Conservation (phyloP, 2,329 filamentous ascomycete species). For the Aureobasidium namibiae region DNA sequence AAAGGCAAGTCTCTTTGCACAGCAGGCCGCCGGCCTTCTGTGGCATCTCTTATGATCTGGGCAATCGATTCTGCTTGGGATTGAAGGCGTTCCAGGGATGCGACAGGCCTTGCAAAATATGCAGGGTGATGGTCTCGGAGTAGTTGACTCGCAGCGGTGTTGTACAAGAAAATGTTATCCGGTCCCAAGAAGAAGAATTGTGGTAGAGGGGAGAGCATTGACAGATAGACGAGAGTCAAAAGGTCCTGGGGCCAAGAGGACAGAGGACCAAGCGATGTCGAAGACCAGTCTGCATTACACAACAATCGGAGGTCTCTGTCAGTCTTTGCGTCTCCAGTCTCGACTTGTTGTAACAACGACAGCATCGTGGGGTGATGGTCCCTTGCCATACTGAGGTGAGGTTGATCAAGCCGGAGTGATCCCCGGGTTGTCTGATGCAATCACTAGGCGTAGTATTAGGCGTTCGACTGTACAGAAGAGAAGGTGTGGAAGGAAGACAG, state of each 20-base stretch:
- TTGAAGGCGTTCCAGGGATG: background rate
- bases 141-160: slow-evolving; percentile 7
- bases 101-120: background rate
- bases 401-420: background rate
- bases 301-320: background rate
- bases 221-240: slow-evolving; percentile 10
- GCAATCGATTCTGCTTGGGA: background rate
- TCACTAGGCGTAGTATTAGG: background rate
- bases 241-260: slow-evolving; percentile 12
- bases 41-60: background rate
- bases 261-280: slow-evolving; percentile 9
- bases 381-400: background rate
- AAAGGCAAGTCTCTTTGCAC: background rate
- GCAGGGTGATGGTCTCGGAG: slow-evolving; percentile 8
- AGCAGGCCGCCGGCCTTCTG: background rate
- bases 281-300: background rate
- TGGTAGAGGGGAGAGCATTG: slow-evolving; percentile 9
- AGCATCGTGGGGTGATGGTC: background rate
- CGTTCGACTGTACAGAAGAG: too few relatives aligned
- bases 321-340: background rate
- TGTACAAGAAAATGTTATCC: slow-evolving; percentile 11
- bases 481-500: too few relatives aligned
- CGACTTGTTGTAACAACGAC: background rate
- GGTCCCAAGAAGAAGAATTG: slow-evolving; percentile 9
- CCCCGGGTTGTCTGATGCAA: background rate